Evolutionary conservation across 2,329 filamentous ascomycete species (phyloP), one percentile per base, ranked within the genome.

Genomic region (Penicillium sp.): DNA sequence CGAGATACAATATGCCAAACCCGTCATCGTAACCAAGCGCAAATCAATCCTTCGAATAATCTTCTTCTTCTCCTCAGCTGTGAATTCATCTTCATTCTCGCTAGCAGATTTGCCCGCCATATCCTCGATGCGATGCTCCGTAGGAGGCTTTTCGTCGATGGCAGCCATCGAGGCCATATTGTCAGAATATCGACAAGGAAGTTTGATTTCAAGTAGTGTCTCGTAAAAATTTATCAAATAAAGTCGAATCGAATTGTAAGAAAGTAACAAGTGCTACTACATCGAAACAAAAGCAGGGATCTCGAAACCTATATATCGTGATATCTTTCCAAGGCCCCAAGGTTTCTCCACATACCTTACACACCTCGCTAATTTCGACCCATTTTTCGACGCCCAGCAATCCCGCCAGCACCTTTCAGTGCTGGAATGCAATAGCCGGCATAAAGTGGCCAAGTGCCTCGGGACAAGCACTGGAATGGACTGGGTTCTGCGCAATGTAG

Each of bases 31-130:
- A 39, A 88, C 82, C 3, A 89, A 75, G 2, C 86, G 83, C 29
- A 79, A 75, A 71, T 95, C 90, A 61, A 94, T 78, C 11, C 84
- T 83, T 52, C 81, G 79, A 40, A 92, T 84, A 64, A 94, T 89
- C 40, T 75, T 81, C 67, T 77, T 83, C 73, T 88, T 83, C 72
- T 93, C 86, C 16, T 78, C 72, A 1, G 50, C 48, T 5, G 60
- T 64, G 18, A 64, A 64, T 7, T 62, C 61, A 5, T 62, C 58
- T 22, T 61, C 58, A 3, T 54, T 51, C 5, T 53, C 48, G 16
- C 22, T 51, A 7, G 36, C 41, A 32, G 50, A 21, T 4, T 53
- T 38, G 4, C 46, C 50, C 10, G 43, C 53, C 22, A 64, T 45
- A 38, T 64, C 58, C 47, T 64, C 61, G 34, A 64, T 50, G 34